Evolutionary conservation across 2,329 filamentous ascomycete species (phyloP).

Genomic region (Hypoxylon sp.): DNA sequence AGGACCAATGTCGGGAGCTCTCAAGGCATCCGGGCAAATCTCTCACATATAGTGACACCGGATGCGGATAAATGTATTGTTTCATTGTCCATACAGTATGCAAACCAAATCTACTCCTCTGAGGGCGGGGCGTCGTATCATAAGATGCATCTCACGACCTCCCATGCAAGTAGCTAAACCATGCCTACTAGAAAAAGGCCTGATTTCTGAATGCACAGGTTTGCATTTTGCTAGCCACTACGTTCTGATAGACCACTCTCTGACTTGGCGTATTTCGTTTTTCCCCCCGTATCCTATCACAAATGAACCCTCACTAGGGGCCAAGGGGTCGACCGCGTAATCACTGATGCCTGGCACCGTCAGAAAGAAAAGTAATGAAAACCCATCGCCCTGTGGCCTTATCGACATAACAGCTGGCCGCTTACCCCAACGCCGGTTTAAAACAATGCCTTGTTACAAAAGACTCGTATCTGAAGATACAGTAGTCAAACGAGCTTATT

Average conservation of each 20-base stretch:
- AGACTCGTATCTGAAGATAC: constrained; percentile 37
- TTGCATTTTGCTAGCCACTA: constrained; percentile 31
- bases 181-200: constrained; percentile 3
- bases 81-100: constrained; percentile 30
- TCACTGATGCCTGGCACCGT: constrained; percentile 28
- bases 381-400: constrained; percentile 18
- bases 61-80: constrained; percentile 6
- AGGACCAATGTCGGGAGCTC: neutral
- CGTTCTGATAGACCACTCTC: constrained; percentile 19
- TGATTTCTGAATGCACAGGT: constrained; percentile 10
- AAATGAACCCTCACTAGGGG: constrained; percentile 33
- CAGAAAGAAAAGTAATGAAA: constrained; percentile 13
- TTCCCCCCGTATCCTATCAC: constrained; percentile 42
- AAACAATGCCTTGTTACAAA: constrained; percentile 43
- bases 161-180: constrained; percentile 9
- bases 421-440: constrained; percentile 38
- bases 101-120: constrained; percentile 25
- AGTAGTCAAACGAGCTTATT: constrained; percentile 32
- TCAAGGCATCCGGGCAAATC: too few species aligned
- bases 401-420: constrained; percentile 38
- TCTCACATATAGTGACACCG: neutral
- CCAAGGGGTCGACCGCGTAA: constrained; percentile 17
- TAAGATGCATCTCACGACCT: constrained; percentile 3
- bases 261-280: constrained; percentile 25
- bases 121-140: neutral